These are phyloP conservation scores for Kingdonia uniflora DNA, from an alignment of 164 flowering plant genomes.

Conservation along the genomic window DNA sequence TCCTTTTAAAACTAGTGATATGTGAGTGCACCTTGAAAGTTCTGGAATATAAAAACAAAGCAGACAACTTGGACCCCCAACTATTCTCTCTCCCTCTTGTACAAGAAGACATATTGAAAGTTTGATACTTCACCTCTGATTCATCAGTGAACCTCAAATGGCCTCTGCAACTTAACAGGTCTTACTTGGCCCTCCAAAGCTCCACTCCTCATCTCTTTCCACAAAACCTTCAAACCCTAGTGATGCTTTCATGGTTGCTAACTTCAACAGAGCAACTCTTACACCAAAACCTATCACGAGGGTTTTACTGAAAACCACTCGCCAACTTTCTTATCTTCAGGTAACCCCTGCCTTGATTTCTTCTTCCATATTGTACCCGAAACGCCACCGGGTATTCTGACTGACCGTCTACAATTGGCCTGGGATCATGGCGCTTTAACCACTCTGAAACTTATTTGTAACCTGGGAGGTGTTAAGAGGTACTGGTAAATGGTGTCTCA, in stretches of 20 bases:
- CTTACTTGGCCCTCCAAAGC: not conserved
- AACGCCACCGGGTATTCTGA: slow-evolving; percentile 24
- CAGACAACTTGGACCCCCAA: too few species aligned
- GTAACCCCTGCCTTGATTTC: slow-evolving; percentile 53
- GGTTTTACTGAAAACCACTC: slow-evolving; percentile 37
- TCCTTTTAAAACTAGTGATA: too few species aligned
- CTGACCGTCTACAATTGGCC: slow-evolving; percentile 14
- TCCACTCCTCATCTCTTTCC: too few species aligned
- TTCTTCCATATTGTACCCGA: slow-evolving; percentile 51
- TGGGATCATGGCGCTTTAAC: slow-evolving; percentile 32
- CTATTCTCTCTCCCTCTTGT: too few species aligned
- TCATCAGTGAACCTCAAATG: not conserved
- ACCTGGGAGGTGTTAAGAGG: slow-evolving; percentile 51
- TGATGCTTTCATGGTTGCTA: slow-evolving; percentile 3
- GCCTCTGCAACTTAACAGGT: not conserved
- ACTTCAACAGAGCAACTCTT: not conserved
- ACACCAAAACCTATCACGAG: slow-evolving; percentile 6
- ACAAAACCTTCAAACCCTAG: too few species aligned
- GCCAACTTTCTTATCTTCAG: slow-evolving; percentile 33
- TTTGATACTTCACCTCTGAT: too few species aligned
- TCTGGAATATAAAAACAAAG: too few species aligned
- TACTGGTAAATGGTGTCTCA: slow-evolving; percentile 38
- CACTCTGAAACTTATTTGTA: slow-evolving; percentile 42
- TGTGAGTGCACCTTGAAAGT: too few species aligned
- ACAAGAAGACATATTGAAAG: too few species aligned